Evolutionary conservation across 495 filamentous ascomycete species (phyloP).

Genomic region (Annulohypoxylon stygium): DNA sequence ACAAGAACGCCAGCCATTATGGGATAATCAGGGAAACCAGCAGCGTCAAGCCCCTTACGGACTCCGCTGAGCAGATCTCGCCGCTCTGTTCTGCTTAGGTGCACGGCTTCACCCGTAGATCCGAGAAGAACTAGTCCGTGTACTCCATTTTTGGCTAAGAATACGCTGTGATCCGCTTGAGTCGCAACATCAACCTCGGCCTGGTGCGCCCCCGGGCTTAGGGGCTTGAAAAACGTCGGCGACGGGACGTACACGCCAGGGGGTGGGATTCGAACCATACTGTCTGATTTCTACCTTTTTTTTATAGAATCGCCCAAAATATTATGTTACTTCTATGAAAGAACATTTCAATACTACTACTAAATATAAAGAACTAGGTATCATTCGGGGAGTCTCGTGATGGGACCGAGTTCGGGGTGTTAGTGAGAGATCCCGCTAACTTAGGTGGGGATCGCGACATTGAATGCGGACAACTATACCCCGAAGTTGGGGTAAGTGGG

Average conservation of each 20-base stretch:
- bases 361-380: conserved; percentile 11
- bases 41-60: conserved; percentile 63
- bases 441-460: conserved; percentile 26
- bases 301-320: too few relatives aligned
- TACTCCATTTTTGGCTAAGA: conserved; percentile 71
- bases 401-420: conserved; percentile 24
- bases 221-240: conserved; percentile 65
- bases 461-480: conserved; percentile 20
- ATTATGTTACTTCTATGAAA: background rate
- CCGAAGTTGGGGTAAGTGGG: conserved; percentile 31
- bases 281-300: conserved; percentile 22
- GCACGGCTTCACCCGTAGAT: conserved; percentile 74
- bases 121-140: conserved; percentile 75
- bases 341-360: background rate
- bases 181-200: conserved; percentile 63
- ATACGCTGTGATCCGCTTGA: conserved; percentile 68
- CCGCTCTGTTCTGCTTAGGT: conserved; percentile 69
- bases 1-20: conserved; percentile 74
- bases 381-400: background rate
- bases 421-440: conserved; percentile 5
- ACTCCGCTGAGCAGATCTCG: conserved; percentile 64
- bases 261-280: conserved; percentile 39
- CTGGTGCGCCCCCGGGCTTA: conserved; percentile 31
- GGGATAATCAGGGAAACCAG: conserved; percentile 70
- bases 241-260: conserved; percentile 62